phyloP scores from a whole-genome alignment of 2,329 filamentous ascomycete species.

The Nothophoma quercina region DNA sequence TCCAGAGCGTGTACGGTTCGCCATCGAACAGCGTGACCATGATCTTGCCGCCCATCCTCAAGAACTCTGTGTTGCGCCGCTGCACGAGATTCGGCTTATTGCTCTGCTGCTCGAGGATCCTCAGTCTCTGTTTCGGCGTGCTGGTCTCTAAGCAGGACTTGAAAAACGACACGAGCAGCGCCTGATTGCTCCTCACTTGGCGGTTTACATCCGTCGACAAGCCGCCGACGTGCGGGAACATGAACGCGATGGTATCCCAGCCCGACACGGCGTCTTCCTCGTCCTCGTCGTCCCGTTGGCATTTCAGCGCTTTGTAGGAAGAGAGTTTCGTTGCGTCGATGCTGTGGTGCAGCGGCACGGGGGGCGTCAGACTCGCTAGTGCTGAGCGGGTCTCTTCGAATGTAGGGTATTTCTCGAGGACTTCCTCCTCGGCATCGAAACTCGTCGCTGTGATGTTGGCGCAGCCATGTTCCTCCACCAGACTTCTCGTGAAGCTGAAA shows the following conservation, averaged over 20 bases:
- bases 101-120: constrained; percentile 21
- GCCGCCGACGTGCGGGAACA: constrained; percentile 96
- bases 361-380: constrained; percentile 40
- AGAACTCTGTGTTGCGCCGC: constrained; percentile 47
- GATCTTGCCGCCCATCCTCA: constrained; percentile 64
- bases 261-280: constrained; percentile 39
- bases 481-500: constrained; percentile 76
- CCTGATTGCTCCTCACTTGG: constrained; percentile 83
- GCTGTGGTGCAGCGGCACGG: constrained; percentile 55
- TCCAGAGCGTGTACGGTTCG: constrained; percentile 95
- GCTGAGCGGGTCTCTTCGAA: constrained; percentile 54
- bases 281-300: constrained; percentile 26
- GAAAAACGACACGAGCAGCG: constrained; percentile 44
- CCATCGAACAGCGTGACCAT: constrained; percentile 91
- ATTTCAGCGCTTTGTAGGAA: constrained; percentile 38
- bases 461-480: constrained; percentile 72
- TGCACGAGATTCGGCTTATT: constrained; percentile 36
- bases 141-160: constrained; percentile 32
- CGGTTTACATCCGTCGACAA: constrained; percentile 92
- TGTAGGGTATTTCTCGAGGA: constrained; percentile 58
- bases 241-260: constrained; percentile 87
- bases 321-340: constrained; percentile 70
- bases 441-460: constrained; percentile 73
- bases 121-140: constrained; percentile 22
- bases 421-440: constrained; percentile 65